Evolutionary conservation across 371 early-diverging fungal genomes (phyloP).

Genomic region (Mortierella sp.): DNA sequence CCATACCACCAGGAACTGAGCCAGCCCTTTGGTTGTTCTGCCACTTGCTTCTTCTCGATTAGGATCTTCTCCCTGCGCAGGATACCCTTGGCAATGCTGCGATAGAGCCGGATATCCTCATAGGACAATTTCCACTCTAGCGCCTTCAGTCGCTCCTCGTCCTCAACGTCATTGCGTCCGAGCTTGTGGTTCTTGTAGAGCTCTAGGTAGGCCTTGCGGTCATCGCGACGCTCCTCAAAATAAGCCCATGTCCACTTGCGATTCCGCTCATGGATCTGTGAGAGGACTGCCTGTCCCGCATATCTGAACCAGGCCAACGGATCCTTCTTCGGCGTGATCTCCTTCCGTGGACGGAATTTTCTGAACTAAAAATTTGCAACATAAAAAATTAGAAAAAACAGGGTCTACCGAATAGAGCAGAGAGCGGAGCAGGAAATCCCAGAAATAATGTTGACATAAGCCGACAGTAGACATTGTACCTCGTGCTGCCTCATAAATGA

Average conservation of each 20-base stretch:
- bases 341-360: slow-evolving; percentile 82
- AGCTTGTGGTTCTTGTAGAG: slow-evolving; percentile 80
- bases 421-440: background rate
- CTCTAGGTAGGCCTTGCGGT: slow-evolving; percentile 83
- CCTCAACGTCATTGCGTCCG: slow-evolving; percentile 61
- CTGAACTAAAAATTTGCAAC: slow-evolving; percentile 69
- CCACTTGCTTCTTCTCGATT: slow-evolving; percentile 60
- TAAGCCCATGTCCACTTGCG: slow-evolving; percentile 90
- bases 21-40: slow-evolving; percentile 64
- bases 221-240: slow-evolving; percentile 85
- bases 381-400: background rate
- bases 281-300: slow-evolving; percentile 75
- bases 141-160: slow-evolving; percentile 66
- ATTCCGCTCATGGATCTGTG: slow-evolving; percentile 90
- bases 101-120: slow-evolving; percentile 92
- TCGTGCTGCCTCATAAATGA: slow-evolving; percentile 77
- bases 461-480: slow-evolving; percentile 57
- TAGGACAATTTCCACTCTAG: slow-evolving; percentile 86
- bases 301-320: slow-evolving; percentile 90
- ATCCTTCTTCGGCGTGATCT: slow-evolving; percentile 80
- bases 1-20: slow-evolving; percentile 77
- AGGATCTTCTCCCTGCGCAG: slow-evolving; percentile 81
- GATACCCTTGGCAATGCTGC: slow-evolving; percentile 81
- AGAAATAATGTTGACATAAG: background rate
- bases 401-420: background rate